Conservation (phyloP, 805 yeast genomes). For the Starmera quercuum region DNA sequence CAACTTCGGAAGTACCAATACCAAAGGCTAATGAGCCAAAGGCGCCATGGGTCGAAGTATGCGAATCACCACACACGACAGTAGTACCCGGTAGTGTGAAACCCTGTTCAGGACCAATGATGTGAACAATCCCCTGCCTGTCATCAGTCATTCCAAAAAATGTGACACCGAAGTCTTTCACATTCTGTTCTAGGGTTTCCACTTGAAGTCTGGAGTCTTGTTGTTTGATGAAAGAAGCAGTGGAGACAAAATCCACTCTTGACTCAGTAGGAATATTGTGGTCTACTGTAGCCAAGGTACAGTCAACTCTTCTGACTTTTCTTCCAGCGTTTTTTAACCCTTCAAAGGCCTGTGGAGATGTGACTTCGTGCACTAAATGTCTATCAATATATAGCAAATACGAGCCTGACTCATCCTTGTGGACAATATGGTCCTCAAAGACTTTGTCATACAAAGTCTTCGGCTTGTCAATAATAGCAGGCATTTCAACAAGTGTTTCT, state of each 20-base stretch:
- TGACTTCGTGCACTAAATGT: conserved; percentile 96
- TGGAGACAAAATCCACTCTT: conserved; percentile 66
- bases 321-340: conserved; percentile 87
- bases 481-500: too few species aligned
- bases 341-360: conserved; percentile 98
- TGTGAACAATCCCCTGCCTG: conserved; percentile 97
- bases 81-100: conserved; percentile 98
- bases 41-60: conserved; percentile 98
- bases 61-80: conserved; percentile 98
- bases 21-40: conserved; percentile 97
- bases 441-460: conserved; percentile 93
- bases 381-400: conserved; percentile 88
- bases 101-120: conserved; percentile 98
- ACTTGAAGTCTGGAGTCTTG: conserved; percentile 91
- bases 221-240: conserved; percentile 78
- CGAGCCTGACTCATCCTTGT: conserved; percentile 82
- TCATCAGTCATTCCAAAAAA: conserved; percentile 92
- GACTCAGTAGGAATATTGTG: conserved; percentile 95
- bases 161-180: conserved; percentile 80
- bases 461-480: conserved; percentile 32
- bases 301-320: conserved; percentile 82
- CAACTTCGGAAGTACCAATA: conserved; percentile 98
- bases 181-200: conserved; percentile 86
- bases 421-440: conserved; percentile 89
- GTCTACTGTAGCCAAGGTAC: conserved; percentile 92